Evolutionary conservation across 345 rosid species (phyloP).

Genomic region (Nephelium lappaceum): DNA sequence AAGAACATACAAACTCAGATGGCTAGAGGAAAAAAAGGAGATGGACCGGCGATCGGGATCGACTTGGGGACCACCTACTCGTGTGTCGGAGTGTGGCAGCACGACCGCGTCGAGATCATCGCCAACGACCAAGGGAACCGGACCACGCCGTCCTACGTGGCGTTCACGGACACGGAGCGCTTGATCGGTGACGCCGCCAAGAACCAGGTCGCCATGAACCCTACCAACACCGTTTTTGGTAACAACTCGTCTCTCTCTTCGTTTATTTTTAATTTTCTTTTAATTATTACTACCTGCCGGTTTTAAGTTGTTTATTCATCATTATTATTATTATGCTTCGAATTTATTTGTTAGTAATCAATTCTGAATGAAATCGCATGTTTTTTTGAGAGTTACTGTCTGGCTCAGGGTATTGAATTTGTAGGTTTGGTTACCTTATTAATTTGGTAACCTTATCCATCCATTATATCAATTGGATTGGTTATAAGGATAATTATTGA

Average conservation of each 20-base stretch:
- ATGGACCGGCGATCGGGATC: conserved; percentile 61
- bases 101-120: conserved; percentile 61
- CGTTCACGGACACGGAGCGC: conserved; percentile 54
- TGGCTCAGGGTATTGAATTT: not conserved
- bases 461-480: too few species aligned
- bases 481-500: too few species aligned
- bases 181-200: conserved; percentile 64
- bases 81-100: conserved; percentile 67
- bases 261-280: not conserved
- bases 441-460: too few species aligned
- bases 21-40: conserved; percentile 61
- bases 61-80: conserved; percentile 60
- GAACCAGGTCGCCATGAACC: conserved; percentile 71
- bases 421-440: too few species aligned
- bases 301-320: too few species aligned
- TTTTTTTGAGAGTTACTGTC: not conserved
- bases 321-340: not conserved
- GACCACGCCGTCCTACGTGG: conserved; percentile 58
- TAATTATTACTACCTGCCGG: too few species aligned
- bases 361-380: not conserved
- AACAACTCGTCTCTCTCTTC: not conserved
- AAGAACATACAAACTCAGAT: conserved; percentile 16
- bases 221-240: conserved; percentile 64
- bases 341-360: not conserved
- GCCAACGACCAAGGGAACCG: conserved; percentile 64